Evolutionary conservation across 2,329 filamentous ascomycete species (phyloP).

Genomic region (Gliomastix tumulicola): DNA sequence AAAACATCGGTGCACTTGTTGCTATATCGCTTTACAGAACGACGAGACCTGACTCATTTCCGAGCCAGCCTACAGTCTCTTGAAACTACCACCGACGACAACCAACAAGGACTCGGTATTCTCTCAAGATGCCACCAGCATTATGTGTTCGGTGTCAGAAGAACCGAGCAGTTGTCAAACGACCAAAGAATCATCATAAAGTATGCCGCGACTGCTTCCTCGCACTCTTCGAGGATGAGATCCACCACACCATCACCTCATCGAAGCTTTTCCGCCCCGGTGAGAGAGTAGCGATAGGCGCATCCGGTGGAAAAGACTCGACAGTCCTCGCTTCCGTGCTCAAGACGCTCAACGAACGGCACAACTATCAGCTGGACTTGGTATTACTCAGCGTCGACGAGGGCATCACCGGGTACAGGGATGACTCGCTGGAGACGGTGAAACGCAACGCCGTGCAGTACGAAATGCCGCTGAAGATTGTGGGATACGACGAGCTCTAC

Average conservation of each 20-base stretch:
- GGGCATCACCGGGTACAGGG: conserved; percentile 93
- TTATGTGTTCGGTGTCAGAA: conserved; percentile 70
- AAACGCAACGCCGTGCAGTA: conserved; percentile 91
- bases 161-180: conserved; percentile 78
- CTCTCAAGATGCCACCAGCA: conserved; percentile 69
- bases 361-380: conserved; percentile 80
- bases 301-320: conserved; percentile 94
- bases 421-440: conserved; percentile 93
- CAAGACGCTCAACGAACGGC: conserved; percentile 86
- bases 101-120: too few species aligned
- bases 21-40: too few species aligned
- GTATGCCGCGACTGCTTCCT: conserved; percentile 90
- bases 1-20: too few species aligned
- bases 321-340: conserved; percentile 92
- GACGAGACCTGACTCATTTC: too few species aligned
- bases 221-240: conserved; percentile 79
- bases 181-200: conserved; percentile 91
- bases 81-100: too few species aligned
- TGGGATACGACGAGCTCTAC: conserved; percentile 90
- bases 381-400: conserved; percentile 91
- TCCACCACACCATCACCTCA: conserved; percentile 83
- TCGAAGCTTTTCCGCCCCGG: conserved; percentile 76
- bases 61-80: too few species aligned
- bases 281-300: conserved; percentile 87
- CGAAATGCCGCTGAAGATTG: conserved; percentile 82